Base-by-base conservation (phyloP, 192 early-diverging fungal species). In the Cetraspora pellucida region DNA sequence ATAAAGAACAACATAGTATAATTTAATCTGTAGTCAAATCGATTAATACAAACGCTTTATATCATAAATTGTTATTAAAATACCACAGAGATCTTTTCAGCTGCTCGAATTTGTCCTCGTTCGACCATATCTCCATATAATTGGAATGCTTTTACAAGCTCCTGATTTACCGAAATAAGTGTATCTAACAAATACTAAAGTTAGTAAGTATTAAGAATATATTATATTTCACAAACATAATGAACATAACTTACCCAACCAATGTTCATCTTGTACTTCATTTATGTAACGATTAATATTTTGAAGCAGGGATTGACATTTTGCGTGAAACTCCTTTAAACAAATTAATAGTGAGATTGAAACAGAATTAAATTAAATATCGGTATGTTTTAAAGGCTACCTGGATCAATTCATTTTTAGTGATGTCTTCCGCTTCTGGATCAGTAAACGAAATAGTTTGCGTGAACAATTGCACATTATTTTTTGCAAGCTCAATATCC, bases 101-200 rank as follows among this genome's bases (percentile, higher is more conserved):
- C 85, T 46, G 71, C 63, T 61, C 55, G 73, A 46, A 89, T 27
- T 23, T 81, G 81, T 23, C 82, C 77, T 31, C 81, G 81, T 66
- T 89, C 88, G 74, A 89, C 75, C 83, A 89, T 87, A 58, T 89
- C 86, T 45, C 86, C 82, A 59, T 89, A 89, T 0, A 85, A 74
- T 46, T 87, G 86, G 66, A 89, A 89, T 5, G 83, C 74, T 49
- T 82, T 85, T 8, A 87, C 74, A 2, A 87, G 52, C 46, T 87
- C 85, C 54, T 82, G 82, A 70, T 89, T 89, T 63, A 84, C 82
- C 0, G 81, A 78, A 61, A 89, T 49, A 10, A 89, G 68, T 1
- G 83, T 78, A 37, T 85, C 86, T 88, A 78, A 19, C 50, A 52
- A 52, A 19, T n/a, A 77, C 28, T 25, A 50, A 61, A 23, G 68